Base-by-base conservation (phyloP, 306 rosid genomes). In the Pyrus communis region DNA sequence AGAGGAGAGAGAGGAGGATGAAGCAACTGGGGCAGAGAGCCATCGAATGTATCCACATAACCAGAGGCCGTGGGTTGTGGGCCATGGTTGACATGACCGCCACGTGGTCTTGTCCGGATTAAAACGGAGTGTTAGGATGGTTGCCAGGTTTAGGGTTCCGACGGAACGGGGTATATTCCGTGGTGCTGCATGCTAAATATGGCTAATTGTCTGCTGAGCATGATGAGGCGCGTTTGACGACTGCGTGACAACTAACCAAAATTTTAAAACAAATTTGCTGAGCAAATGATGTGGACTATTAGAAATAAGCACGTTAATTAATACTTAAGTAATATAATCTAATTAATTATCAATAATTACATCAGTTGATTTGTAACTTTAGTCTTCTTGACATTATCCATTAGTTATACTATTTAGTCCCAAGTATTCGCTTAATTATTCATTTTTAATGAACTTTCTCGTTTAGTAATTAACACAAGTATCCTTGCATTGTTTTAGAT, bases 1-100 rank as follows among this genome's bases (percentile, higher is more conserved):
- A 67, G 43, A 69, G 76, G 13, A 30, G 28, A 31, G 68, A 15
- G 77, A 74, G 87, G 51, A 25, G 45, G 63, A 62, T 1, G 65
- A 76, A 52, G 74, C 57, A 51, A 69, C 70, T 64, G 79, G 82
- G 84, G 79, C 75, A 68, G 84, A 58, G 74, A 58, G 78, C 77
- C 78, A 80, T 77, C 79, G 79, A 80, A 84, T 68, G 84, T 69
- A 84, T 77, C 84, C 86, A 60, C 69, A 83, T 79, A 46, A 67
- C 76, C 75, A 77, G 69, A 69, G 64, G 70, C 84, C 67, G 81
- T 80, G 88, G 84, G 78, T 60, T 23, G 81, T 77, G 89, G 89
- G 85, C 1, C 86, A 73, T 14, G 54, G 10, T 67, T 77, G 89
- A 86, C 77, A 74, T 82, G 89, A 83, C 89, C 49, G 81, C 83